Evolutionary conservation across 163 green algal genomes (phyloP), one percentile per base, ranked within the genome.

Genomic region (Chlamydomonas reinhardtii): DNA sequence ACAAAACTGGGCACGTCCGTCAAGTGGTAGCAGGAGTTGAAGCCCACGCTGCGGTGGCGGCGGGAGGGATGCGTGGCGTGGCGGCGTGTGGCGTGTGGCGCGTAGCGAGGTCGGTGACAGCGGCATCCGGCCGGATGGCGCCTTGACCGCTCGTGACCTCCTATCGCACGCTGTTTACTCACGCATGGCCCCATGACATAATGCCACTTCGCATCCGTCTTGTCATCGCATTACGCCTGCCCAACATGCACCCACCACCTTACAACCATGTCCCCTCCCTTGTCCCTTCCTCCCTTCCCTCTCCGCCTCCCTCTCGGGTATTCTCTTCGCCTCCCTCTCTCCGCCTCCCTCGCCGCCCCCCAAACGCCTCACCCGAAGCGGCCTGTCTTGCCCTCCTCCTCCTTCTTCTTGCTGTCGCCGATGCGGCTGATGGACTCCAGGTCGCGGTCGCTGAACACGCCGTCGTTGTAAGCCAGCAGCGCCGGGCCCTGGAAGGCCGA

Each of bases 1-100:
- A 97, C 91, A 81, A 98, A 97, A 34, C 72, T 91, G 25, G 95
- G 94, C 43, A 98, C 65, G 64, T 98, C 95, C 19, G 94, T 96
- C 34, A 97, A 64, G 86, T 97, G 94, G 84, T 97, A 97, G 73
- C 91, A 89, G 31, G 89, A 92, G 80, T 96, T 96, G 91, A 97
- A 97, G 31, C 95, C 95, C 43, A 97, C 90, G 0, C 91, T 94
- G 77, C 25, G 24, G n/a, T 16, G 34, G 78, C 54, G 27, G 62
- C 52, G 29, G 43, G 72, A 4, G 4, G 4, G 29, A 5, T 24
- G 48, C 25, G 27, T 2, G 72, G 48, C 6, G 20, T 17, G 56
- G 59, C 6, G 37, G 32, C 8, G 19, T 3, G 43, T 4, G 59
- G 20, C 37, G n/a, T n/a, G n/a, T n/a, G n/a, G n/a, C n/a, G n/a